Base-by-base conservation (phyloP, 163 green algal genomes). In the Smithsoniella earleae region DNA sequence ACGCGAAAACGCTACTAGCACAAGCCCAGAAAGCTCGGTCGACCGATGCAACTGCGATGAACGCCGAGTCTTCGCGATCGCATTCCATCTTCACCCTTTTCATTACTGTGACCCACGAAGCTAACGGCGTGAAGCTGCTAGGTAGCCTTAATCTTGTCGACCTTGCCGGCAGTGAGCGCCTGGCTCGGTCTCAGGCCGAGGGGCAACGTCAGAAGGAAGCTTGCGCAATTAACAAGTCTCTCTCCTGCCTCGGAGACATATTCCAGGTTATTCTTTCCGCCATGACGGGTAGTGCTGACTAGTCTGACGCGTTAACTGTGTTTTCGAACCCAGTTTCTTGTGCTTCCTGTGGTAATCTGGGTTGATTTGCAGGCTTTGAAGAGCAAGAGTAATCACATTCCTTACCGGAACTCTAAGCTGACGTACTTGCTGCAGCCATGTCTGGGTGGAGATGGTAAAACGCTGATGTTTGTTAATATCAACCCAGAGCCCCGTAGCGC, bases 381-480 rank as follows among this genome's bases (percentile, higher is more conserved):
- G 34, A 89, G 84, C 81, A 92, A 91, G 84, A 85, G 89, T 62
- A 66, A 79, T 54, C 92, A 98, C 80, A 80, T 98, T 16, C 93
- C 93, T 0, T 98, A 92, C 85, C 86, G 93, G 77, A 97, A 98
- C 87, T 94, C 86, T 81, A 96, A 96, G 85, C 86, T 98, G 22
- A 98, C 93, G 0, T 94, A 87, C 77, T 82, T 96, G 77, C 79
- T 97, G 76, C 85, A 89, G 81, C 69, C 73, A 8, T 64, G 16
- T 33, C 66, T 77, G 25, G 36, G 69, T 16, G 75, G 74, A 3
- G 58, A 75, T 31, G 73, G 36, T 81, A 86, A 78, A 25, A 82
- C 77, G 20, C 74, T 89, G 30, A 82, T 96, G 92, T 93, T 99
- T 82, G 88, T 97, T 65, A 97, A 97, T 80, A 81, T 97, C 20